Conservation (phyloP, 2,329 filamentous ascomycete genomes). For the Xylaria sp. region DNA sequence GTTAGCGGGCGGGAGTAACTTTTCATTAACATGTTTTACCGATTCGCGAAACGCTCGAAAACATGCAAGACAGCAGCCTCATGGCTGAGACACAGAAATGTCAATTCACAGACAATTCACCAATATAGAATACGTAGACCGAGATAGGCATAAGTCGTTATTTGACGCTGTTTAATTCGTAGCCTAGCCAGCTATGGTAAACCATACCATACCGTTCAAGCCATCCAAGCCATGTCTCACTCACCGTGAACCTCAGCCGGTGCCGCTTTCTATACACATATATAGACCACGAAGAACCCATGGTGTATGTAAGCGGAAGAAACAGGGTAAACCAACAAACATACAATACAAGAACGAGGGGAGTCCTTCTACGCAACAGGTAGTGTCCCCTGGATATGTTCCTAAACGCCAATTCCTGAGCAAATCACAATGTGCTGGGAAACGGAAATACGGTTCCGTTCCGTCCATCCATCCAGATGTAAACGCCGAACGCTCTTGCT, state of each 20-base stretch:
- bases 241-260: background rate
- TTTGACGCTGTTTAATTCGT: constrained; percentile 16
- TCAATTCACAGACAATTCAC: background rate
- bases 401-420: constrained; percentile 24
- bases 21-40: background rate
- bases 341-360: constrained; percentile 15
- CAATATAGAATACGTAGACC: background rate
- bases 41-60: background rate
- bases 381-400: constrained; percentile 7
- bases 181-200: constrained; percentile 8
- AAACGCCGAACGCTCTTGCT: constrained; percentile 34
- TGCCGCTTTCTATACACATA: constrained; percentile 7
- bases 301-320: background rate
- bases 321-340: background rate
- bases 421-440: constrained; percentile 2
- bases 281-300: constrained; percentile 4
- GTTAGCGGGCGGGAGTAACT: background rate
- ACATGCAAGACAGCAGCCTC: background rate
- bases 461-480: background rate
- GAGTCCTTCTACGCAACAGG: background rate
- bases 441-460: background rate
- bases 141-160: background rate
- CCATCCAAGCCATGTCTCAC: constrained; percentile 1
- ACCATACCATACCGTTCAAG: constrained; percentile 16
- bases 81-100: background rate